Evolutionary conservation across 2,329 filamentous ascomycete species (phyloP), one percentile per base, ranked within the genome.

Genomic region (Trichoderma sp.): DNA sequence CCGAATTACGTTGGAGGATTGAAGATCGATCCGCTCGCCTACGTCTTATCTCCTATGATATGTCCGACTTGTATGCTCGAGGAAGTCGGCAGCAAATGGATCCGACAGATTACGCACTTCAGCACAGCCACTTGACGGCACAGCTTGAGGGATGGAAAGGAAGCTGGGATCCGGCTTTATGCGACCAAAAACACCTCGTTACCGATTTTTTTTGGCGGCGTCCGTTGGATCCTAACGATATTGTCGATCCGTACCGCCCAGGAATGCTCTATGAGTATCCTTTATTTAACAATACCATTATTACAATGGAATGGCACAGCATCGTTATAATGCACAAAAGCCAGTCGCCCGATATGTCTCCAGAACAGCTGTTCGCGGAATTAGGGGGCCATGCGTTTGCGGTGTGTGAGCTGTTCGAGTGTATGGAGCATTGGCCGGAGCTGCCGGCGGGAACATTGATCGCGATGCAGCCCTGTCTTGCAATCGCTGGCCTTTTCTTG

Each of bases 311-410:
- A 76, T 92, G 93, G 83, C 89, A 92, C 77, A 91, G 91, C 8
- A 88, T 94, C 29, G 86, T 91, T 59, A 84, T 96, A 70, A 93
- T 97, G 90, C 93, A 93, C 79, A 88, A 89, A 72, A 90, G 91
- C 73, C 92, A 96, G 74, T 87, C 90, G 1, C 86, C 88, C 4
- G 82, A 87, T 61, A 83, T 86, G 2, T 79, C 88, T 62, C 83
- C 85, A 49, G 86, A 80, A 74, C 77, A 83, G 56, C 79, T 84
- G 2, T 82, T 82, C 52, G 73, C 84, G 14, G 88, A 91, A 64
- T 75, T 95, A 66, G 83, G 83, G 4, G 78, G 83, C 1, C 84
- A 91, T 69, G 91, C 93, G 1, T 87, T 91, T 72, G 85, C 87
- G 65, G 89, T 91, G 53, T 94, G 91, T 76, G 90, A 92, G 74